A percentile compares a stretch with the other conserved stretches of the same genome.
phyloP scores from a whole-genome alignment of 139 green algal species.

The Chlorella sp. region DNA sequence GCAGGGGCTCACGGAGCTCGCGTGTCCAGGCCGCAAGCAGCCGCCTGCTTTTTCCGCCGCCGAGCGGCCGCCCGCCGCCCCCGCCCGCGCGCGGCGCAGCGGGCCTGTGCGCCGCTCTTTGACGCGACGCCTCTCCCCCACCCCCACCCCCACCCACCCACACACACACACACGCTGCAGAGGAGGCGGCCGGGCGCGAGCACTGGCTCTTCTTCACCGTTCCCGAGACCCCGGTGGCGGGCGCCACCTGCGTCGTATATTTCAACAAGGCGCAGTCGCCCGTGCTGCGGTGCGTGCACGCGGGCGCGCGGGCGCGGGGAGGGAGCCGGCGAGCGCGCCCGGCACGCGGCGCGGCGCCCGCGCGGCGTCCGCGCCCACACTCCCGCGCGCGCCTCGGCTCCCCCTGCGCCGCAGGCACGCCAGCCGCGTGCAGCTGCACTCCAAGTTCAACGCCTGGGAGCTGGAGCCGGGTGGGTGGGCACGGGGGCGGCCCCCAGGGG shows the following conservation, averaged over 20 bases:
- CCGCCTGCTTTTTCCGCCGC: too few species aligned
- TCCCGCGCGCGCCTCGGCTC: neutral
- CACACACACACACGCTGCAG: slow-evolving; percentile 14
- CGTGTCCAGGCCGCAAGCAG: too few species aligned
- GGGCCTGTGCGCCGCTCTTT: too few species aligned
- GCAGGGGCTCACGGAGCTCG: too few species aligned
- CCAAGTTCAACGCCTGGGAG: slow-evolving; percentile 79
- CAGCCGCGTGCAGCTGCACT: slow-evolving; percentile 51
- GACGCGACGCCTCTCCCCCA: neutral
- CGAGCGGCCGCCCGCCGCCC: too few species aligned
- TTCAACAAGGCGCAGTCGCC: slow-evolving; percentile 73
- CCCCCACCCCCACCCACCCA: neutral
- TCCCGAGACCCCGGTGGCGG: slow-evolving; percentile 70
- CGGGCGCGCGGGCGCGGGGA: too few species aligned
- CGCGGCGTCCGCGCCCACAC: too few species aligned
- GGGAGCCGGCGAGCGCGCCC: too few species aligned
- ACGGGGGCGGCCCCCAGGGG: too few species aligned
- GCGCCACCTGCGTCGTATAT: slow-evolving; percentile 54
- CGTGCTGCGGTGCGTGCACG: slow-evolving; percentile 52
- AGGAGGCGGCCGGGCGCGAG: slow-evolving; percentile 3
- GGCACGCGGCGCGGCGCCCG: too few species aligned
- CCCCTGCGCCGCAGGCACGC: slow-evolving; percentile 34
- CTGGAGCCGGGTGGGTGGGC: too few species aligned
- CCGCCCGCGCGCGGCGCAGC: too few species aligned
- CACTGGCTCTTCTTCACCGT: slow-evolving; percentile 76